Evolutionary conservation across 208 protist genomes (phyloP).

Genomic region (Perkinsela sp.): DNA sequence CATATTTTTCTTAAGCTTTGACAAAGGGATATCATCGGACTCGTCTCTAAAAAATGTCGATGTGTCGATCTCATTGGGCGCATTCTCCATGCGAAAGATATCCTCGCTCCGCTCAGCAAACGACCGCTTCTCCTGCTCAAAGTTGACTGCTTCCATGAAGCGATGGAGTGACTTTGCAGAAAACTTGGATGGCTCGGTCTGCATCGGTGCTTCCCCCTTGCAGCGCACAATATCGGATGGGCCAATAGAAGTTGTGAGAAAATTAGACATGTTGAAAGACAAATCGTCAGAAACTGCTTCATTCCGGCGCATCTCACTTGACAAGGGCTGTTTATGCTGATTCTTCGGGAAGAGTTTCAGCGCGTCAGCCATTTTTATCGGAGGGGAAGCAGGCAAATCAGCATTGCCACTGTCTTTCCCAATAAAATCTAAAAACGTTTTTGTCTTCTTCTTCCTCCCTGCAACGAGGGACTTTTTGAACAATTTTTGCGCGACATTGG

Average conservation of each 20-base stretch:
- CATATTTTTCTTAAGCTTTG: slow-evolving; percentile 1
- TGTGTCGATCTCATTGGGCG: neutral
- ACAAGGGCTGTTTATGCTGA: neutral
- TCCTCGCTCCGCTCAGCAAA: neutral
- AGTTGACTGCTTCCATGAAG: neutral
- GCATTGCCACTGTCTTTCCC: neutral
- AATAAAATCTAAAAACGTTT: no score
- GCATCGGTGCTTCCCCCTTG: neutral
- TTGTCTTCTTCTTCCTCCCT: neutral
- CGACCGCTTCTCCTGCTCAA: neutral
- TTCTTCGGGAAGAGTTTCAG: neutral
- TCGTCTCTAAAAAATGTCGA: neutral
- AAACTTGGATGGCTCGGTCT: neutral
- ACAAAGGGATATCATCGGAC: neutral
- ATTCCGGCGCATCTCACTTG: neutral
- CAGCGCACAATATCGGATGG: neutral
- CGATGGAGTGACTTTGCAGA: neutral
- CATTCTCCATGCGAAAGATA: neutral
- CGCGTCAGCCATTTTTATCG: neutral
- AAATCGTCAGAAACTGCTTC: neutral
- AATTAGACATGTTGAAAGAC: neutral
- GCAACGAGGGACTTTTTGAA: neutral
- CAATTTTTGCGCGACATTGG: neutral
- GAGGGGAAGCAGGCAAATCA: neutral
- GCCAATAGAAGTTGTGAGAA: neutral